Base-by-base conservation (phyloP, 2,329 filamentous ascomycete species). In the Ophiostoma perfectum region DNA sequence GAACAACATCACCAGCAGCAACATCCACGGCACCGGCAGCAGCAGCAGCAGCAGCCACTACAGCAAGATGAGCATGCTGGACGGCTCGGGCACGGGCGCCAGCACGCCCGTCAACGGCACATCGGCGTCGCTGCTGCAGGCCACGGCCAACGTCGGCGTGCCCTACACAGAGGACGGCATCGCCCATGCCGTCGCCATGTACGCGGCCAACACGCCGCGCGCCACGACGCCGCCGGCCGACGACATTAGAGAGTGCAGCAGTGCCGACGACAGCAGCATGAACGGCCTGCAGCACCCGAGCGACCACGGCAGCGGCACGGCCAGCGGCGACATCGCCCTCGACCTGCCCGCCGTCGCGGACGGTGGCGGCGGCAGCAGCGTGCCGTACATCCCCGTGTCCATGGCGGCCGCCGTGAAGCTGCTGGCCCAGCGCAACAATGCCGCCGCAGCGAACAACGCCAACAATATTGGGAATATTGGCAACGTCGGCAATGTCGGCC, bases 181-280 rank as follows among this genome's bases (percentile, higher is more conserved):
- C 3, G 70, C 71, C 5, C 70, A 72, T 27, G 71, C 72, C 0
- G 70, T 68, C 5, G 66, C 71, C 5, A 41, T 71, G 55, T 71
- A 72, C n/a, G 67, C 67, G 2, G 68, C 68, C 12, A 70, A 66
- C 36, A 71, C 69, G 58, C 70, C 71, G 76, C 78, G 27, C 74
- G 77, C 41, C 6, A 77, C 79, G 58, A 86, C 84, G 18, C 83
- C 84, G n/a, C 84, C 84, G 4, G 82, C 84, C 0, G 84, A 86
- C 60, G 67, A 45, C 67, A 67, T 39, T 69, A 71, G 18, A 70
- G 71, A 18, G 66, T 42, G 27, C 66, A 65, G 8, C n/a, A 64
- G 42, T 6, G 12, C 12, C 67, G 42, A 39, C 36, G 49, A 64
- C 47, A 67, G 42, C 66, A 52, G 11, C 55, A 60, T n/a, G 55